These are phyloP conservation scores for Plectosphaerella plurivora DNA, from an alignment of 2,329 filamentous ascomycete species.

Conservation along the genomic window DNA sequence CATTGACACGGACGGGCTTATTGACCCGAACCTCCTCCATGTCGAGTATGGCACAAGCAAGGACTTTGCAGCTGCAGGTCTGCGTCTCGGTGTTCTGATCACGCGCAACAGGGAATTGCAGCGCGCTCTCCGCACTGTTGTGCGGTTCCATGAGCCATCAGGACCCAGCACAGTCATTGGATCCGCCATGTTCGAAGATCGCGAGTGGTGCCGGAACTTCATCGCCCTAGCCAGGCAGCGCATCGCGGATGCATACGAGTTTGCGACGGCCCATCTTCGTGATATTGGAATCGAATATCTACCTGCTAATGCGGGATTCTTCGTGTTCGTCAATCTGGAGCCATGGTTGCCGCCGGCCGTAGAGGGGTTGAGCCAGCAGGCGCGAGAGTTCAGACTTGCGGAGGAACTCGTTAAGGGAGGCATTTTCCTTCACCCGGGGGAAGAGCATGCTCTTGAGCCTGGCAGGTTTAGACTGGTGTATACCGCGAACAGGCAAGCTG, in stretches of 20 bases:
- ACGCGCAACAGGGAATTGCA: constrained; percentile 26
- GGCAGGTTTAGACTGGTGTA: constrained; percentile 54
- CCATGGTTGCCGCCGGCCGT: constrained; percentile 27
- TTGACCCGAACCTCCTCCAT: constrained; percentile 44
- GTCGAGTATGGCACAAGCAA: constrained; percentile 41
- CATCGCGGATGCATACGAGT: constrained; percentile 33
- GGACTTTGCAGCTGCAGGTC: constrained; percentile 49
- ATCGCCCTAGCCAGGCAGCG: constrained; percentile 31
- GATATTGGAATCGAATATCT: constrained; percentile 38
- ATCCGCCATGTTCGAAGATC: constrained; percentile 40
- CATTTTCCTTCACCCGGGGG: constrained; percentile 44
- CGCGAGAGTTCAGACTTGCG: constrained; percentile 38
- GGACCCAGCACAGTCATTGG: constrained; percentile 36
- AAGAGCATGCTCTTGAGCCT: constrained; percentile 37
- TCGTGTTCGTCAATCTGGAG: constrained; percentile 49
- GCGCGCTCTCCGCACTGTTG: constrained; percentile 29
- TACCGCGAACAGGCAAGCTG: constrained; percentile 27
- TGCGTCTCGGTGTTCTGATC: constrained; percentile 46
- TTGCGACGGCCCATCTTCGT: constrained; percentile 30
- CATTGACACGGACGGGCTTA: constrained; percentile 34
- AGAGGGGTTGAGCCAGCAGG: constrained; percentile 19
- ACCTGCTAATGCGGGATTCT: constrained; percentile 53
- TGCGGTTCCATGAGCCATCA: constrained; percentile 43
- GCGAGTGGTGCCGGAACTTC: constrained; percentile 38
- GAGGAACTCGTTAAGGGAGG: constrained; percentile 38